Conservation (phyloP, 306 rosid genomes). For the Cicer chorassanicum region DNA sequence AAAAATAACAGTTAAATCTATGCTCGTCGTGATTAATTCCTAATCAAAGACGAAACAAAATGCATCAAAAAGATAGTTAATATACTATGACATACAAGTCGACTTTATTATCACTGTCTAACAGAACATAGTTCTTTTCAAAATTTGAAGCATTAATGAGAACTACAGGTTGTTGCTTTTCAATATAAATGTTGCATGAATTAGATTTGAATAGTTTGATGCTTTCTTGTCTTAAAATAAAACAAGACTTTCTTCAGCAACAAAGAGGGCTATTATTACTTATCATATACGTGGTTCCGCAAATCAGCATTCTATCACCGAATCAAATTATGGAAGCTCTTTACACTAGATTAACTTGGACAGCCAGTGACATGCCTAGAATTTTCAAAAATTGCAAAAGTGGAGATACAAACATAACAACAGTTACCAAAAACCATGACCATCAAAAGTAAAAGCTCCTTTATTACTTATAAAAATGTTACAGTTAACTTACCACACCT, state of each 20-base stretch:
- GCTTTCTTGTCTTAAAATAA: slow-evolving; percentile 3
- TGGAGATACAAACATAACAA: background rate
- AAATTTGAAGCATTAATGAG: slow-evolving; percentile 8
- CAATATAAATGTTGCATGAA: background rate
- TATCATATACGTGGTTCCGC: background rate
- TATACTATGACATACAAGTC: slow-evolving; percentile 1
- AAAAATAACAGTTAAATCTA: background rate
- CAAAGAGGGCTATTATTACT: background rate
- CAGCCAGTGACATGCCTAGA: background rate
- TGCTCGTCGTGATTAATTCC: background rate
- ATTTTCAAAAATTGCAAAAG: background rate
- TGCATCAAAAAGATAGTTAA: background rate
- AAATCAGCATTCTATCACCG: slow-evolving; percentile 24
- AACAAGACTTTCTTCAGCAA: slow-evolving; percentile 4
- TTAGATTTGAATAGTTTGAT: background rate
- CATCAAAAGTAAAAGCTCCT: background rate
- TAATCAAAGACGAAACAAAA: background rate
- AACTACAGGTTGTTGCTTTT: slow-evolving; percentile 2
- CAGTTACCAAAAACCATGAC: slow-evolving; percentile 5
- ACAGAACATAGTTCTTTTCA: background rate
- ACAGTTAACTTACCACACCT: background rate
- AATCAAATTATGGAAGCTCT: slow-evolving; percentile 13
- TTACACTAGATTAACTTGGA: slow-evolving; percentile 5
- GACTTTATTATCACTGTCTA: slow-evolving; percentile 8
- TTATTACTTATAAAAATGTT: background rate